These are phyloP conservation scores for Letharia columbiana DNA, from an alignment of 495 filamentous ascomycete species.

Conservation along the genomic window DNA sequence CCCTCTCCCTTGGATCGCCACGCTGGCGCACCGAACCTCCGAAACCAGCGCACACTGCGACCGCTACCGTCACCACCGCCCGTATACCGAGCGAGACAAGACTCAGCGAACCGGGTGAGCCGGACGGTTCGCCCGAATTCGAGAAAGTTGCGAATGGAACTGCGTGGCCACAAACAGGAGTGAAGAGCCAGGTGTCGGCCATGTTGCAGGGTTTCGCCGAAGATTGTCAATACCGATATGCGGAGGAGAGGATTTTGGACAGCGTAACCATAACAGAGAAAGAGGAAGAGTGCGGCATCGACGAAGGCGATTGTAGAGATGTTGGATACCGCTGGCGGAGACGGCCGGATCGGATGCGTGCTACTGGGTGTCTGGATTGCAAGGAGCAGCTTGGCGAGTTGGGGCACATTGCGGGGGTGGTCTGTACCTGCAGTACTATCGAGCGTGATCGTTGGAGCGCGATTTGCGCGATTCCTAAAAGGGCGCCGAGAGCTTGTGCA, in stretches of 20 bases:
- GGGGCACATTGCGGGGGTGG: neutral
- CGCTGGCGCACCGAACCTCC: neutral
- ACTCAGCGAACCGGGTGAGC: neutral
- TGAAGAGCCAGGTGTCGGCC: neutral
- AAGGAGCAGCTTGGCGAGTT: neutral
- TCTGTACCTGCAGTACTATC: neutral
- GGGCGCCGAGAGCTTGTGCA: neutral
- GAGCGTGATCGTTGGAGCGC: neutral
- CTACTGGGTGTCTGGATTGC: no score
- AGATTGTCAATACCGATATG: neutral
- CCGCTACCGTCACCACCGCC: neutral
- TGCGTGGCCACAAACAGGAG: neutral
- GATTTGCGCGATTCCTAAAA: neutral
- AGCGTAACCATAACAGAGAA: neutral
- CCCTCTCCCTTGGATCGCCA: neutral
- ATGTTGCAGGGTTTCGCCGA: neutral
- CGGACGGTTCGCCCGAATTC: neutral
- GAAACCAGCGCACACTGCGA: neutral
- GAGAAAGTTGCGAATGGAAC: neutral
- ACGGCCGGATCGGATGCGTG: no score
- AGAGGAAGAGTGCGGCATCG: neutral
- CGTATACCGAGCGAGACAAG: neutral
- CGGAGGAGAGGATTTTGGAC: neutral
- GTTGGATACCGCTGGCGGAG: neutral
- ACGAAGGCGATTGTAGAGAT: neutral